A percentile compares a stretch with the other conserved stretches of the same genome.
Conservation (phyloP, 768 basidiomycete species). For the Lactarius sanguifluus region DNA sequence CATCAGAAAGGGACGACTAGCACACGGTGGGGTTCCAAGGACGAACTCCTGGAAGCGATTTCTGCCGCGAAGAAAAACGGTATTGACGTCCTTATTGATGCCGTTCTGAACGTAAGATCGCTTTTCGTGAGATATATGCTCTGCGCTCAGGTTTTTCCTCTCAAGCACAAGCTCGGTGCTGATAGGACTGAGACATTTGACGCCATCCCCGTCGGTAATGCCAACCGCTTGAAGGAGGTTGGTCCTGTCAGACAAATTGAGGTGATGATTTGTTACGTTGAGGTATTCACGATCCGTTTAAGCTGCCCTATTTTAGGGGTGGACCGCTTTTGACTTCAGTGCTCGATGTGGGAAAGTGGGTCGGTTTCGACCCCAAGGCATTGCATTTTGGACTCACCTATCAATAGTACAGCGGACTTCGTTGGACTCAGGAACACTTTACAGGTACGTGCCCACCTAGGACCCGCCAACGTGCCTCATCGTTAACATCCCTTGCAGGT, state of each 20-base stretch:
- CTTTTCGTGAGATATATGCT: not conserved
- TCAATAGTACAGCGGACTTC: constrained; percentile 63
- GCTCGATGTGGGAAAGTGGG: constrained; percentile 69
- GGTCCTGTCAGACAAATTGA: constrained; percentile 65
- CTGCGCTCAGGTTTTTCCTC: constrained; percentile 8
- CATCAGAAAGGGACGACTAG: constrained; percentile 65
- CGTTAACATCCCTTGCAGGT: constrained; percentile 43
- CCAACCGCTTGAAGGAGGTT: constrained; percentile 62
- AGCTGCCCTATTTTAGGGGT: constrained; percentile 49
- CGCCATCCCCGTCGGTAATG: constrained; percentile 67
- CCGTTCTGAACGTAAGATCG: constrained; percentile 75
- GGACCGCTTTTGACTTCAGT: constrained; percentile 87
- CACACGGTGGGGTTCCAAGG: constrained; percentile 87
- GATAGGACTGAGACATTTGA: constrained; percentile 69
- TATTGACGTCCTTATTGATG: constrained; percentile 80
- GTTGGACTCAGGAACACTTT: constrained; percentile 79
- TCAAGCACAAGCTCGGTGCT: constrained; percentile 81
- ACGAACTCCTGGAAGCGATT: constrained; percentile 73
- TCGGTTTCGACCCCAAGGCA: not conserved
- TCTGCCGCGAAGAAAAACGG: constrained; percentile 62
- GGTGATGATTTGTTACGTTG: constrained; percentile 38
- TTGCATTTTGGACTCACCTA: constrained; percentile 3
- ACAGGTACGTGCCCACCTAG: constrained; percentile 50
- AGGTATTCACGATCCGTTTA: not conserved
- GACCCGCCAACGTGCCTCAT: not conserved